Base-by-base conservation (phyloP, 768 basidiomycete species). In the Flagelloscypha sp. region DNA sequence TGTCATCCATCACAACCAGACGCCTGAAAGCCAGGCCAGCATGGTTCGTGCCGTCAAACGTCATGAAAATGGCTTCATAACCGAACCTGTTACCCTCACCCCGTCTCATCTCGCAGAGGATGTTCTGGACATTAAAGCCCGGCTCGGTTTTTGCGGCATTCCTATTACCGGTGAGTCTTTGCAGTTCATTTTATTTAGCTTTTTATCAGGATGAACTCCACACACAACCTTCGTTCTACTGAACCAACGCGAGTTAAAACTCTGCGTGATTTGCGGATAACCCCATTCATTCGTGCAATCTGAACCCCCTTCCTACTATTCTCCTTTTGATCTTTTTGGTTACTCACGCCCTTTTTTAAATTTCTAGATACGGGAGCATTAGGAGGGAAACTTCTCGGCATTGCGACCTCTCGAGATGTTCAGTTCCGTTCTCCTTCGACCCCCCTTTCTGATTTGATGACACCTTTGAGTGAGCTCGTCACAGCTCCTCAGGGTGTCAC, bases 1-100 rank as follows among this genome's bases (percentile, higher is more conserved):
- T 63, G 87, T 98, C 53, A 97, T 98, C 49, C 94, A 99, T 58
- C 92, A 99, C 62, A 99, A 98, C 59, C 87, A 90, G 57, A 46
- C 79, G 1, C 53, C 90, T 0, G 77, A 76, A 28, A 74, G 76
- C 4, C 95, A 99, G 62, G 94, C 94, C 6, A 81, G 84, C 25
- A 98, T 98, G 93, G 89, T 98, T 49, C 83, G 88, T 44, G 86
- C 88, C 27, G 95, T 98, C 20, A 99, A 99, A 61, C 81, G 93
- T 50, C 94, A 93, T 55, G 94, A 98, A 62, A 99, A 98, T 53
- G 95, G 95, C 5, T 98, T 98, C 65, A 99, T 98, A 59, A 76
- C 85, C 35, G 89, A 95, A 46, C 95, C 95, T 10, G 73, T 97
- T 42, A 88, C 90, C 35, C 66, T 98, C 20, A 77, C 82, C 8